These are phyloP conservation scores for Keqinozyma sinolaborantium DNA, from an alignment of 1,139 yeast species.

Conservation along the genomic window DNA sequence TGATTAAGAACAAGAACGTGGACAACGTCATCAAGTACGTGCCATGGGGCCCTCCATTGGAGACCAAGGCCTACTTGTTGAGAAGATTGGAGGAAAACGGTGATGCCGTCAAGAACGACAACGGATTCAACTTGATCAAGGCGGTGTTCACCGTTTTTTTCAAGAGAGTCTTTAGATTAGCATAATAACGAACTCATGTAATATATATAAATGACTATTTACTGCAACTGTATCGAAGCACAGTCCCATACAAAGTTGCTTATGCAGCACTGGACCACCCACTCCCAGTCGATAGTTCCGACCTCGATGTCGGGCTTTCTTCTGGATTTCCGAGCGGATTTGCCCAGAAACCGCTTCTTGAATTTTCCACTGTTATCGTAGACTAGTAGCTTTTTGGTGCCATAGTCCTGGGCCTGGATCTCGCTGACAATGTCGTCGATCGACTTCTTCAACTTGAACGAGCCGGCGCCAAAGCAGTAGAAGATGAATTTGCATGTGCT, in stretches of 20 bases:
- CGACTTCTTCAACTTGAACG: conserved; percentile 4
- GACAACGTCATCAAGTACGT: conserved; percentile 87
- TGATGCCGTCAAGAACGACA: conserved; percentile 87
- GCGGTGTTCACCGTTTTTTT: conserved; percentile 47
- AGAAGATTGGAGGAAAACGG: conserved; percentile 96
- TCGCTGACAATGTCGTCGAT: conserved; percentile 3
- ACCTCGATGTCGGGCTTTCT: not conserved
- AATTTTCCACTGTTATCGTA: conserved; percentile 20
- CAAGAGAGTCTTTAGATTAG: conserved; percentile 32
- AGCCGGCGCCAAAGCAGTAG: conserved; percentile 42
- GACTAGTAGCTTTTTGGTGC: conserved; percentile 13
- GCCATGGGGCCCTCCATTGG: conserved; percentile 97
- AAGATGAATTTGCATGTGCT: conserved; percentile 43
- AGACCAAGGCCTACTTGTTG: conserved; percentile 84
- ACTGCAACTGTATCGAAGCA: conserved; percentile 1
- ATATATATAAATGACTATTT: conserved; percentile 1
- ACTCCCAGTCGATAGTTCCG: conserved; percentile 56
- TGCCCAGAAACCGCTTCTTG: conserved; percentile 1
- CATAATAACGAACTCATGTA: conserved; percentile 6
- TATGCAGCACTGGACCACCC: conserved; percentile 75
- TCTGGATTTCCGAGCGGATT: not conserved
- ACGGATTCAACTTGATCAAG: conserved; percentile 74
- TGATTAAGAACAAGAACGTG: conserved; percentile 61
- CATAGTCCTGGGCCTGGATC: conserved; percentile 1
- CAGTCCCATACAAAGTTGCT: conserved; percentile 31